A percentile compares a stretch with the other conserved stretches of the same genome.
Evolutionary conservation across 179 eudicot genomes (phyloP).

Genomic region (Patellifolia procumbens): DNA sequence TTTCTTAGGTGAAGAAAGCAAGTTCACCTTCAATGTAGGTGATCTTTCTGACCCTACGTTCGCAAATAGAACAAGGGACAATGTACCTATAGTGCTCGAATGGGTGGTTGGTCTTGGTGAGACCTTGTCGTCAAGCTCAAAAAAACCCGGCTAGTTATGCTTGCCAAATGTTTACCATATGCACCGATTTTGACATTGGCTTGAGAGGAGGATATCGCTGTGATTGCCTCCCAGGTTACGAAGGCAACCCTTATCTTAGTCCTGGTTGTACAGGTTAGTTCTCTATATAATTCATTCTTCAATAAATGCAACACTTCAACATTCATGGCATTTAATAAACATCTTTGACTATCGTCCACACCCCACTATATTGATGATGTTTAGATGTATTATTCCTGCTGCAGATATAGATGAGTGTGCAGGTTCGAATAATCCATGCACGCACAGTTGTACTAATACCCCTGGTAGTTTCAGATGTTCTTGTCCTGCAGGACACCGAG

Average conservation of each 20-base stretch:
- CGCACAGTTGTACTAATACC: background rate
- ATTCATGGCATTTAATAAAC: no score
- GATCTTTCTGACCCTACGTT: slow-evolving; percentile 23
- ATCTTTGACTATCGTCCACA: no score
- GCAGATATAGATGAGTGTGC: slow-evolving; percentile 10
- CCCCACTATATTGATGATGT: no score
- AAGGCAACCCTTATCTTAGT: slow-evolving; percentile 2
- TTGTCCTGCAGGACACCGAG: background rate
- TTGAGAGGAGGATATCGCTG: background rate
- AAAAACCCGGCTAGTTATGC: background rate
- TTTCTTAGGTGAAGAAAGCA: slow-evolving; percentile 27
- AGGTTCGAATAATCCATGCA: background rate
- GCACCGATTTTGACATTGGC: background rate
- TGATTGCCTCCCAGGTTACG: background rate
- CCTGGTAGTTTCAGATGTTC: slow-evolving; percentile 12
- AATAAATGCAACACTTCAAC: no score
- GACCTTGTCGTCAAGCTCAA: slow-evolving; percentile 34
- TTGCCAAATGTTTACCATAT: background rate
- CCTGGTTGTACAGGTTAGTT: slow-evolving; percentile 6
- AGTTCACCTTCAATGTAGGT: slow-evolving; percentile 24
- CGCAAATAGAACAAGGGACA: background rate
- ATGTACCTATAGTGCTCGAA: slow-evolving; percentile 43
- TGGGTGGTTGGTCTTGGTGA: slow-evolving; percentile 38
- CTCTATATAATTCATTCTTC: background rate
- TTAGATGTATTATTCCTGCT: no score